Percentiles rank a stretch among this genome's conserved stretches.
phyloP scores from a whole-genome alignment of 2,329 filamentous ascomycete species.

The Colletotrichum sp. region DNA sequence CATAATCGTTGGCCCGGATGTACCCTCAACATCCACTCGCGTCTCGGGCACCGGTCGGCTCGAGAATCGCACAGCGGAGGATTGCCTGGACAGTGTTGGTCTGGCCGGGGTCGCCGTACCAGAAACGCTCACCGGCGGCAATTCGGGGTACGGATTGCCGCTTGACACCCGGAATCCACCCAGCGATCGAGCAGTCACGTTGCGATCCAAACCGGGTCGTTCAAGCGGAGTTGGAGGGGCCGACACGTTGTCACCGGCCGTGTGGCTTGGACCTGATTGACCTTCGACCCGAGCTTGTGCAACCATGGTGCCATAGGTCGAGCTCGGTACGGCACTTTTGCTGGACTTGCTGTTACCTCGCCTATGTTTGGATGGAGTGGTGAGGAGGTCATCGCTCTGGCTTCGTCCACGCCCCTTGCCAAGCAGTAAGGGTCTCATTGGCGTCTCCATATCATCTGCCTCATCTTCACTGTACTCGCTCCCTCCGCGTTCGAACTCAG shows the following conservation, averaged over 20 bases:
- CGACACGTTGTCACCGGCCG: slow-evolving; percentile 2
- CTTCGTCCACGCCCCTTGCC: slow-evolving; percentile 12
- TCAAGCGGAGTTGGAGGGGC: slow-evolving; percentile 15
- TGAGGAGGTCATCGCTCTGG: slow-evolving; percentile 18
- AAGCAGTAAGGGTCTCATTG: slow-evolving; percentile 22
- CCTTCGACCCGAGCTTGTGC: slow-evolving; percentile 17
- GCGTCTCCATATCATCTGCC: slow-evolving; percentile 22
- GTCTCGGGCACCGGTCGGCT: slow-evolving; percentile 77
- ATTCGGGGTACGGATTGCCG: slow-evolving; percentile 7
- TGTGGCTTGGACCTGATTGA: slow-evolving; percentile 6
- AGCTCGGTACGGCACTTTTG: neutral
- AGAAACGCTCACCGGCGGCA: neutral
- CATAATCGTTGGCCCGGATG: slow-evolving; percentile 74
- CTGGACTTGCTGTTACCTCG: slow-evolving; percentile 9
- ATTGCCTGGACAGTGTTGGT: slow-evolving; percentile 57
- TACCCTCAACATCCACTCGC: slow-evolving; percentile 68
- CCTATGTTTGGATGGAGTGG: slow-evolving; percentile 9
- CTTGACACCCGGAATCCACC: slow-evolving; percentile 5
- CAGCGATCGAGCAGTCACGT: slow-evolving; percentile 11
- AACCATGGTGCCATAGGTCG: slow-evolving; percentile 30
- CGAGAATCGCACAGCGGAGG: slow-evolving; percentile 67
- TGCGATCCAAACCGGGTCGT: slow-evolving; percentile 11
- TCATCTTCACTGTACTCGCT: slow-evolving; percentile 33
- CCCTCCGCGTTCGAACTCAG: slow-evolving; percentile 37
- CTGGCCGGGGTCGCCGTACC: slow-evolving; percentile 33